Evolutionary conservation across 202 grass and related monocot genomes (phyloP), one percentile per base, ranked within the genome.

Genomic region (Setaria italica): DNA sequence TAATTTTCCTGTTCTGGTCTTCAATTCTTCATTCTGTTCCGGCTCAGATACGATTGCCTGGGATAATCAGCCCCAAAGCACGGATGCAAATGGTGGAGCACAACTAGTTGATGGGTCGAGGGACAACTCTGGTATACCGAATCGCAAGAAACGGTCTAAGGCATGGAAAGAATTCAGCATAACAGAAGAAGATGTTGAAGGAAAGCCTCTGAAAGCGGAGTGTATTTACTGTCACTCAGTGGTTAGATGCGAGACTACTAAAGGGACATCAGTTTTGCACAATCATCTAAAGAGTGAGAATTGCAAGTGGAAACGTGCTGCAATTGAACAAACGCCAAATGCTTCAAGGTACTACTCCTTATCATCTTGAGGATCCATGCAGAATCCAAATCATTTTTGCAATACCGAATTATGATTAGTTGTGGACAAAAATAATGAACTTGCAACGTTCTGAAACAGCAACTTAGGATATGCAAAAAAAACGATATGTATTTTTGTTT

Each of bases 221-320:
- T 84, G 83, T n/a, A 54, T 9, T 4, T 15, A 84, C 60, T 84
- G 48, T 14, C 0, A 11, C 5, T 11, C 35, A 43, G 19, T 0
- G 30, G 8, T 85, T 41, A 60, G 16, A 10, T 85, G 84, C 20
- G 20, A 2, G n/a, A 41, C 66, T n/a, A 11, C 17, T 1, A 85
- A 42, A 0, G 82, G 82, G 13, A 84, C 72, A 11, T 63, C 70
- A 7, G 71, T 75, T 53, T 12, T 65, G 70, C 70, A 53, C 19
- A 74, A 83, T 49, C 81, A 83, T 62, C 16, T 74, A 43, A 83
- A 50, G 11, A 84, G 63, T 57, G 71, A 37, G 0, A 66, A 33
- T 11, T 84, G 72, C 53, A 33, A 10, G 7, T 57, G 51, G 0
- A 77, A 77, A 84, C 82, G 48, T 76, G 21, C 35, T 34, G 47